These are phyloP conservation scores for Rhodotorula kratochvilovae DNA, from an alignment of 768 basidiomycete genomes.

Conservation along the genomic window DNA sequence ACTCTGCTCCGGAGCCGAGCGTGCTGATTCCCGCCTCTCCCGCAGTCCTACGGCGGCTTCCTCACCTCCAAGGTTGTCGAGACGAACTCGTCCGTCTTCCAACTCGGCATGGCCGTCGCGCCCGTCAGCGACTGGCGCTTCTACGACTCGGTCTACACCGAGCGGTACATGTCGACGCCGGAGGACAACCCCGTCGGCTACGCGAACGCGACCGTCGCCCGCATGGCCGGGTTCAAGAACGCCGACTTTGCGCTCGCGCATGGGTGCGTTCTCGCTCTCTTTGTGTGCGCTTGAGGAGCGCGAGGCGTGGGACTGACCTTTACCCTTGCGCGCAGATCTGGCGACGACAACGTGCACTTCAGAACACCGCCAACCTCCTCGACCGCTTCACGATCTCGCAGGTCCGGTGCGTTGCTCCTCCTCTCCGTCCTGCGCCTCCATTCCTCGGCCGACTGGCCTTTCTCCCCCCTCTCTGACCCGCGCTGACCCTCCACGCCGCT, in stretches of 20 bases:
- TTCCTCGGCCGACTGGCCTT: too few species aligned
- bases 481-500: not conserved
- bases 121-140: slow-evolving; percentile 61
- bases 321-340: slow-evolving; percentile 52
- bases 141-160: slow-evolving; percentile 86
- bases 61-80: slow-evolving; percentile 91
- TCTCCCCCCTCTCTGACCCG: not conserved
- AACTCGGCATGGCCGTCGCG: slow-evolving; percentile 85
- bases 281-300: too few species aligned
- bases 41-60: slow-evolving; percentile 89
- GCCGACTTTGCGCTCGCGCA: slow-evolving; percentile 80
- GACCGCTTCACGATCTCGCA: slow-evolving; percentile 82
- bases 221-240: slow-evolving; percentile 78
- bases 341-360: slow-evolving; percentile 95
- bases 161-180: slow-evolving; percentile 91
- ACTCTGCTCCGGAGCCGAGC: too few species aligned
- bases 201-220: slow-evolving; percentile 76
- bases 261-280: slow-evolving; percentile 53
- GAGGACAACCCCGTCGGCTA: slow-evolving; percentile 78
- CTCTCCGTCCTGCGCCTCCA: too few species aligned
- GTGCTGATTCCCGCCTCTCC: too few species aligned
- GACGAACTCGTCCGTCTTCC: slow-evolving; percentile 80
- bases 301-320: not conserved
- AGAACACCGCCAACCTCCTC: slow-evolving; percentile 81
- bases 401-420: slow-evolving; percentile 53